Evolutionary conservation across 352 stramenopile species (phyloP).

Genomic region (Phytophthora foliorum): DNA sequence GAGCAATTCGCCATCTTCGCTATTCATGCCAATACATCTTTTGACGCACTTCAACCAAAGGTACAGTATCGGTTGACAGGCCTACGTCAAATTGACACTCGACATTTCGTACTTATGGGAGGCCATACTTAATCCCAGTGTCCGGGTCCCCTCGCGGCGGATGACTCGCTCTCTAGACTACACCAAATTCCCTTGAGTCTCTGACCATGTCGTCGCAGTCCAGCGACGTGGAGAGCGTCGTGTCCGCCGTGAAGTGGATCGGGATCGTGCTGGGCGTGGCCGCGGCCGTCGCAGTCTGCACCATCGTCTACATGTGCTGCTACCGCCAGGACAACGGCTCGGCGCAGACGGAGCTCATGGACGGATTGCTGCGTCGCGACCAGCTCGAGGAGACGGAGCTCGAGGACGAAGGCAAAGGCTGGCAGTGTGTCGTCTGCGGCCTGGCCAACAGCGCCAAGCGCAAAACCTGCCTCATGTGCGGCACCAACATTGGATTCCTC

Average conservation of each 20-base stretch:
- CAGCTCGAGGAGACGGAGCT: conserved; percentile 65
- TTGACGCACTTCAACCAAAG: conserved; percentile 2
- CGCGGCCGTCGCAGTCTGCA: conserved; percentile 36
- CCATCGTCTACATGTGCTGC: conserved; percentile 68
- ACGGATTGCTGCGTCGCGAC: conserved; percentile 70
- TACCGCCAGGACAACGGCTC: conserved; percentile 23
- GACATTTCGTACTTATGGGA: conserved; percentile 18
- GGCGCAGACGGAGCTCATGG: conserved; percentile 44
- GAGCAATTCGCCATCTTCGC: too few relatives aligned
- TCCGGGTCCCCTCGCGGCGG: neutral
- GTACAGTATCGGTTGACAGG: conserved; percentile 7
- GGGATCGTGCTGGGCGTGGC: conserved; percentile 43
- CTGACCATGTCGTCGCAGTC: conserved; percentile 33
- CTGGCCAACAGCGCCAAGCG: conserved; percentile 55
- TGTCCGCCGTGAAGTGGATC: conserved; percentile 50
- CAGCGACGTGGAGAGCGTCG: conserved; percentile 40
- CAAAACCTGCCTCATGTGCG: conserved; percentile 75
- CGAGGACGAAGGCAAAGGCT: conserved; percentile 62
- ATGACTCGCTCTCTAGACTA: conserved; percentile 23
- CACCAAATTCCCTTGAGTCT: conserved; percentile 14
- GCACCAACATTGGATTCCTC: conserved; percentile 55
- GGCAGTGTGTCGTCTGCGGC: conserved; percentile 80
- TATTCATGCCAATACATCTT: too few relatives aligned
- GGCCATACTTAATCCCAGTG: conserved; percentile 10
- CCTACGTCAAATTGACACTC: conserved; percentile 7